Evolutionary conservation across 2,329 filamentous ascomycete genomes (phyloP).

Genomic region (Calonectria pteridis): DNA sequence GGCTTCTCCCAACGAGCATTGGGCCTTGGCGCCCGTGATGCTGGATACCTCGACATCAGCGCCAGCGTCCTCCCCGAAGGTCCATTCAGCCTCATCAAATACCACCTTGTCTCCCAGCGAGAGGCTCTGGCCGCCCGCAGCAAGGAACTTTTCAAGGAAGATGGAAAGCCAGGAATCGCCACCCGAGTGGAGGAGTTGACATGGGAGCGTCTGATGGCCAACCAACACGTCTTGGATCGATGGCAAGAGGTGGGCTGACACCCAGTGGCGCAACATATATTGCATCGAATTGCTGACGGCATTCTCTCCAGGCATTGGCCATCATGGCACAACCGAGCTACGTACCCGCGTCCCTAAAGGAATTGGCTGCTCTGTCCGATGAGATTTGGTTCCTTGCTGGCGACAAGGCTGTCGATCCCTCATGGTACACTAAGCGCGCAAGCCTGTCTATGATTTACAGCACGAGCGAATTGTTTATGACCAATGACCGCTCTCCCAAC

Average conservation of each 20-base stretch:
- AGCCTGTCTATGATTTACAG: conserved; percentile 72
- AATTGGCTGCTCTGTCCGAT: conserved; percentile 86
- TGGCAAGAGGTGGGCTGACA: conserved; percentile 83
- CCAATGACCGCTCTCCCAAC: conserved; percentile 81
- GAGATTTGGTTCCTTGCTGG: conserved; percentile 92
- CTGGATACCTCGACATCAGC: conserved; percentile 88
- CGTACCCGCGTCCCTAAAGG: conserved; percentile 79
- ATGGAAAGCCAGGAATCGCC: conserved; percentile 60
- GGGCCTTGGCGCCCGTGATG: conserved; percentile 82
- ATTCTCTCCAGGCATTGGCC: conserved; percentile 77
- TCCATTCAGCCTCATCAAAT: conserved; percentile 84
- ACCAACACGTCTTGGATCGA: conserved; percentile 76
- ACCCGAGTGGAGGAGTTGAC: conserved; percentile 78
- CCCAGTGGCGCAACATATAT: not conserved
- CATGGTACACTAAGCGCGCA: conserved; percentile 83
- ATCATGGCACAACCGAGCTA: conserved; percentile 89
- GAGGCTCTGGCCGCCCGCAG: conserved; percentile 64
- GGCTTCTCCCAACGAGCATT: conserved; percentile 86
- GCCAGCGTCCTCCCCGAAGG: conserved; percentile 85
- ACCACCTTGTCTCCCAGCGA: conserved; percentile 78
- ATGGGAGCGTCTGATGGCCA: conserved; percentile 82
- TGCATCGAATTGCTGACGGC: conserved; percentile 27
- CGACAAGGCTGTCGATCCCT: conserved; percentile 83
- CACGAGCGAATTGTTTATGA: conserved; percentile 92
- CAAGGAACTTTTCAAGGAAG: conserved; percentile 54